Base-by-base conservation (phyloP, 2,329 filamentous ascomycete species). In the Hirsutella minnesotensis region DNA sequence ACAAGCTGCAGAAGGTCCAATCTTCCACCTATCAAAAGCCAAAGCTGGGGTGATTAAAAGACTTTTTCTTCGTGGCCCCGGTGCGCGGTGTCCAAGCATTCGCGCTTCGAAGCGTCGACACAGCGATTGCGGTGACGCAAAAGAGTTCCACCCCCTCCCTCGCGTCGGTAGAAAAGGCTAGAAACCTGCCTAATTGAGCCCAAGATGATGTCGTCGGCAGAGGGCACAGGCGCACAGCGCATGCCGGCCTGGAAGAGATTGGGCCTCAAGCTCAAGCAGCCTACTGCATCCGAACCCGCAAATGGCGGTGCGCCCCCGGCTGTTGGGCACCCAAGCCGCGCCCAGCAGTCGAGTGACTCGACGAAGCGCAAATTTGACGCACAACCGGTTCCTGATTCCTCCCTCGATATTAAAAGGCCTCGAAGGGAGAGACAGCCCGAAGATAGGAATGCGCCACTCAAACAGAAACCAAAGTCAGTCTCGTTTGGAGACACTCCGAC, bases 181-280 rank as follows among this genome's bases (percentile, higher is more conserved):
- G 34, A 35, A 51, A 49, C 38, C 39, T 42, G 37, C 53, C 51
- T 52, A 36, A 41, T 41, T 39, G 41, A 44, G 42, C 44, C 44
- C 40, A 61, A 53, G 57, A 70, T 70, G 64, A 66, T 61, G 51
- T 65, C 64, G 51, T 58, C 65, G 55, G 59, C 56, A 52, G 60
- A 60, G 52, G 59, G 56, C 54, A 61, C 66, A 62, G 62, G 65
- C 61, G 55, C 62, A 47, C 65, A 66, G 57, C 65, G 65, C 52
- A 64, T 72, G 48, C 74, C 75, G 44, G 73, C 73, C 49, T 78
- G 75, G 74, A 78, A 78, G 57, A 70, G 72, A 66, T 70, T 77
- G 67, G 75, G 75, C 61, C 70, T 78, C 57, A 77, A 77, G 66
- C 73, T 77, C 62, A 78, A 77, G 61, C 56, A 59, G 48, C 51